Evolutionary conservation across 2,329 filamentous ascomycete genomes (phyloP), one percentile per base, ranked within the genome.

Genomic region (Pseudogymnoascus sp.): DNA sequence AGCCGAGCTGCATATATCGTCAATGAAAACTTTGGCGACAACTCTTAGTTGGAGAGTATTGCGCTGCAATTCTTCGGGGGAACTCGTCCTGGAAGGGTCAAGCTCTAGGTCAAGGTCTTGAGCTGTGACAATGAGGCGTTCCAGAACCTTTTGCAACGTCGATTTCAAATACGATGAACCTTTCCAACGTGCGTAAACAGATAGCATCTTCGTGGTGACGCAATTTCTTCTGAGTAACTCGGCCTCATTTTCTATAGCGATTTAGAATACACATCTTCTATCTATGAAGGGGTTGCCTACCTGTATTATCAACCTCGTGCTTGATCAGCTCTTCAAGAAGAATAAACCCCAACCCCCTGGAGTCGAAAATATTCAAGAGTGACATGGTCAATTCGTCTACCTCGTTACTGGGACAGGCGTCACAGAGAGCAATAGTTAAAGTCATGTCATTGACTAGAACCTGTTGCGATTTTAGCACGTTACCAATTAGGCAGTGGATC

Each of bases 161-260:
- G 79, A 77, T 67, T 83, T 84, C 37, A 89, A 78, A 70, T 89
- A 89, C 3, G 79, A 73, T 14, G 81, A 77, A 11, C 87, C 87
- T 74, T 89, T 89, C 87, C 87, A 89, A 70, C 87, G 89, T 4
- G 86, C 86, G 68, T 88, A 89, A 6, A 89, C 80, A 0, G 87
- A 88, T 2, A 89, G 78, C 81, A 89, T 87, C 71, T 89, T 89
- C 1, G 87, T 89, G n/a, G 85, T 84, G 1, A 89, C 86, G 67
- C 85, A 89, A 33, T 87, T 87, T 60, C 86, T 79, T n/a, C 87
- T 81, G 10, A 89, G 74, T 22, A 89, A 78, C 68, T 89, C 87
- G 1, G 86, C 81, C 70, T 89, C 87, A 62, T 86, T 89, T 71
- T 89, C 87, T 81, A 63, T 35, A 35, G 2, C 38, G 7, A 41